These are phyloP conservation scores for Coniferiporia sulphurascens DNA, from an alignment of 1,284 basidiomycete genomes.

Conservation along the genomic window DNA sequence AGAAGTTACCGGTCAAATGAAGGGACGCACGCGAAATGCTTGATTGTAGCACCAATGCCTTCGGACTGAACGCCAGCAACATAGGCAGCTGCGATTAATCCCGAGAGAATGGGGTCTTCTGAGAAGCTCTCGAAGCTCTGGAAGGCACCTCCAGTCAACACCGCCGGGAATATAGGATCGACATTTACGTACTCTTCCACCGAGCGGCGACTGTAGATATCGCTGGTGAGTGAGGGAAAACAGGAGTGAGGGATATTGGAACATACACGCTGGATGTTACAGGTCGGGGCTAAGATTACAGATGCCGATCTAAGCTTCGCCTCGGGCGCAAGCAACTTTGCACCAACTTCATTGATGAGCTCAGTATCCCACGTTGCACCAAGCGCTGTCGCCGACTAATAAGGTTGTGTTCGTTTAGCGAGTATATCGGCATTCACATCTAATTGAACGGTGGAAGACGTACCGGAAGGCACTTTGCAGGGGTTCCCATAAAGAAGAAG, in stretches of 20 bases:
- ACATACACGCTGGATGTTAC: conserved; percentile 69
- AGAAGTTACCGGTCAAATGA: background rate
- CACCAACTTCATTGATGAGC: conserved; percentile 58
- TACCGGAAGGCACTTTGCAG: conserved; percentile 56
- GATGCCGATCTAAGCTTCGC: conserved; percentile 66
- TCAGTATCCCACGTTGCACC: conserved; percentile 71
- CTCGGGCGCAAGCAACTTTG: conserved; percentile 64
- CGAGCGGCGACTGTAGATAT: conserved; percentile 52
- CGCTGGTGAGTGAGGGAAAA: background rate
- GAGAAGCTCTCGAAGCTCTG: conserved; percentile 75
- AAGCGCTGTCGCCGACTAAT: conserved; percentile 55
- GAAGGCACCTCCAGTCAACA: background rate
- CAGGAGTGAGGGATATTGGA: background rate
- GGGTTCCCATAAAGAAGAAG: conserved; percentile 60
- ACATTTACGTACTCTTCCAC: conserved; percentile 51
- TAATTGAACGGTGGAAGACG: conserved; percentile 14
- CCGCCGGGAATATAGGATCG: background rate
- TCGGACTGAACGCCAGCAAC: conserved; percentile 68
- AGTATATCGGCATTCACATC: background rate
- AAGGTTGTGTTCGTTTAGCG: conserved; percentile 27
- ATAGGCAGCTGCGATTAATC: conserved; percentile 66
- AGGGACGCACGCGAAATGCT: conserved; percentile 59
- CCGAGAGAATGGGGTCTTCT: conserved; percentile 74
- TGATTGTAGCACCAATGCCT: conserved; percentile 68
- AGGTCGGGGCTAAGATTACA: conserved; percentile 70